Conservation (phyloP, 805 yeast species). For the Nakazawaea populi region DNA sequence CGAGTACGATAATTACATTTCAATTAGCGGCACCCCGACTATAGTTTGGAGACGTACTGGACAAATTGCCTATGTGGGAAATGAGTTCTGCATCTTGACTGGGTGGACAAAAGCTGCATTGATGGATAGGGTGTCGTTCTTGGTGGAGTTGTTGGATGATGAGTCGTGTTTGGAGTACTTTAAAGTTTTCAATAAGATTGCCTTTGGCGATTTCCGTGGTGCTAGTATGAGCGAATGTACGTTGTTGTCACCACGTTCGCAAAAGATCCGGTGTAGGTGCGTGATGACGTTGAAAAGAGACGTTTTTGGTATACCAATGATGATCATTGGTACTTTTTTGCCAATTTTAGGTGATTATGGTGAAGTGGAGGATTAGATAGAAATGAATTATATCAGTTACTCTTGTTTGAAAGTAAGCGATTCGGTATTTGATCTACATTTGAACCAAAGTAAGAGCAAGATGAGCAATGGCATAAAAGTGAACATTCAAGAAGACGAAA, state of each 20-base stretch:
- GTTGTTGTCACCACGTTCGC: slow-evolving; percentile 51
- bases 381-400: not conserved
- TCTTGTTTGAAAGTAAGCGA: not conserved
- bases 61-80: slow-evolving; percentile 92
- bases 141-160: slow-evolving; percentile 84
- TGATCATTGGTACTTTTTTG: slow-evolving; percentile 89
- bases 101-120: slow-evolving; percentile 82
- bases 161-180: slow-evolving; percentile 82
- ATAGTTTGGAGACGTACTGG: slow-evolving; percentile 95
- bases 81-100: slow-evolving; percentile 83
- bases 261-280: slow-evolving; percentile 66
- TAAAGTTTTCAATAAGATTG: slow-evolving; percentile 74
- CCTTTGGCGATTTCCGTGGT: slow-evolving; percentile 87
- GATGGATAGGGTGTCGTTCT: slow-evolving; percentile 61
- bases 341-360: slow-evolving; percentile 48
- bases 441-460: no score
- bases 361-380: slow-evolving; percentile 3
- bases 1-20: slow-evolving; percentile 82
- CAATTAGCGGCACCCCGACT: slow-evolving; percentile 88
- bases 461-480: no score
- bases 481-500: no score
- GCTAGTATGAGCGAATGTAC: slow-evolving; percentile 87
- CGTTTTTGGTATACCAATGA: slow-evolving; percentile 95
- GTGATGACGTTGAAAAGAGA: slow-evolving; percentile 93
- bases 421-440: no score